Conservation (phyloP, 2,329 filamentous ascomycete species). For the Stemphylium vesicarium region DNA sequence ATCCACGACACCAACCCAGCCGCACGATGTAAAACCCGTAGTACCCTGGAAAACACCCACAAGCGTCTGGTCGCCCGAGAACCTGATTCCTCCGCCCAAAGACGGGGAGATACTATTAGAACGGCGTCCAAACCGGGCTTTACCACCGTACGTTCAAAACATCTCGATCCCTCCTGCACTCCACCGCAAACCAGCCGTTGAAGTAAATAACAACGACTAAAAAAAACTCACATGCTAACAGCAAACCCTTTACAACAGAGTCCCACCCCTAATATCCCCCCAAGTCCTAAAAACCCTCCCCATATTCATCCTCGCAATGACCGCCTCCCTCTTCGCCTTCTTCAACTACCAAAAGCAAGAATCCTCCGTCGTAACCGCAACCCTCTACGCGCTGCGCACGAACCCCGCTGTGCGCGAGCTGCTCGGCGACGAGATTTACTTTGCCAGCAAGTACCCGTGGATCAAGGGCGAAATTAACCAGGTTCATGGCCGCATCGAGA, state of each 20-base stretch:
- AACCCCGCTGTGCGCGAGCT: constrained; percentile 74
- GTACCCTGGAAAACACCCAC: constrained; percentile 49
- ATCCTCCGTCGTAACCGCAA: constrained; percentile 80
- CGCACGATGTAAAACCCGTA: constrained; percentile 28
- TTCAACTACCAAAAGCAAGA: constrained; percentile 99
- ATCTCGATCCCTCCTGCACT: background rate
- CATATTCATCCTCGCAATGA: constrained; percentile 76
- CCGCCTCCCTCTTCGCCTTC: constrained; percentile 77
- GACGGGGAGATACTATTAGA: constrained; percentile 45
- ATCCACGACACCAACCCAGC: constrained; percentile 26
- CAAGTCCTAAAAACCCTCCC: constrained; percentile 69
- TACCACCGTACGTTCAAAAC: constrained; percentile 39
- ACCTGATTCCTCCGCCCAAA: constrained; percentile 44
- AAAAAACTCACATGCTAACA: background rate
- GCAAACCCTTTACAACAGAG: constrained; percentile 17
- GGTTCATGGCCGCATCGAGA: constrained; percentile 87
- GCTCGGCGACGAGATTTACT: constrained; percentile 74
- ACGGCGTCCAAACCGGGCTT: constrained; percentile 41
- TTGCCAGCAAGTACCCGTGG: constrained; percentile 57
- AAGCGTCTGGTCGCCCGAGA: constrained; percentile 48
- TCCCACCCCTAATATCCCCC: constrained; percentile 43
- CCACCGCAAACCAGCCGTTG: no score
- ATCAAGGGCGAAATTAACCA: constrained; percentile 79
- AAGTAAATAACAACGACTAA: no score
- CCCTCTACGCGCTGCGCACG: constrained; percentile 89